Evolutionary conservation across 495 filamentous ascomycete species (phyloP), one percentile per base, ranked within the genome.

Genomic region (Neurospora sp.): DNA sequence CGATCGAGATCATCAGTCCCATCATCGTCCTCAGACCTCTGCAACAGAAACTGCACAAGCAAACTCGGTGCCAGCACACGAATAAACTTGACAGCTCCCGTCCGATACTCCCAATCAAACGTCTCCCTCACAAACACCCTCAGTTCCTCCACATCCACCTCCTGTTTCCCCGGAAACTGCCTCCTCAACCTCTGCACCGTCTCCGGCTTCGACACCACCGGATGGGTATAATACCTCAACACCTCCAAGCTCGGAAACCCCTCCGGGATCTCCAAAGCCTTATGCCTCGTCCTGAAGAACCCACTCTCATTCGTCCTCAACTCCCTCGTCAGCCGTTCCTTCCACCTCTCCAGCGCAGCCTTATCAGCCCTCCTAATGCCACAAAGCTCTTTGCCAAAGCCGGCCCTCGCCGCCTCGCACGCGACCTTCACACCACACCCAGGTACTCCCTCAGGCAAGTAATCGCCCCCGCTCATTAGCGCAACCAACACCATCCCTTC

Each of bases 381-480:
- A 70, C 94, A 92, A 38, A 99, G 83, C 71, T 93, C 90, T 42
- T 86, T 86, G 1, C 96, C 96, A 79, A 96, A 98, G 2, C 94
- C 92, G 22, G 93, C 96, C 77, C 88, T 88, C 38, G 96, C 94
- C 71, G 97, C 97, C 76, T 97, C 92, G 73, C 92, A 94, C 4
- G 96, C 94, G 4, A 92, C 84, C 77, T 93, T 97, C 70, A 92
- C 88, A 11, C 96, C 96, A 75, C 93, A 98, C 46, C 91, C 90
- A 0, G 92, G 90, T 20, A 99, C 90, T 0, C 96, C 96, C 70
- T 92, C 93, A 2, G 96, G 94, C 11, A 94, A 82, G 76, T 99
- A 99, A 80, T 99, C 96, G 8, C 96, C 96, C 11, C 96, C 96
- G 78, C 93, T 97, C 86, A 99, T 94, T 79, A 99, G 84, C 1